phyloP scores from a whole-genome alignment of 192 early-diverging fungal genomes.

The Rhizophagus sp. region DNA sequence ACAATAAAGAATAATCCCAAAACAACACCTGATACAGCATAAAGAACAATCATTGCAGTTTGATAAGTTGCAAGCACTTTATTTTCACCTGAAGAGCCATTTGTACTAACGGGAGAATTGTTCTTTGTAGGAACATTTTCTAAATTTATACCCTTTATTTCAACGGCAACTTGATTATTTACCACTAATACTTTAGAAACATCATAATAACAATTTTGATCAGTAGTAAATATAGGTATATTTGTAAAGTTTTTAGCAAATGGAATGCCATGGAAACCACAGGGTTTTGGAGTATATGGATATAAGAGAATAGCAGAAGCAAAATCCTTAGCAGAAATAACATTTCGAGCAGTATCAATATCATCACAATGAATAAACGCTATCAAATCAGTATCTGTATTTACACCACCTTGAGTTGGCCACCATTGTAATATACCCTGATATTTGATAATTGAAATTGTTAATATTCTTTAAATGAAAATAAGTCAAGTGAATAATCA shows the following conservation, averaged over 20 bases:
- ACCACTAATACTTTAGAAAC: neutral
- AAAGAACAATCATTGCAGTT: conserved; percentile 25
- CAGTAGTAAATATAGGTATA: neutral
- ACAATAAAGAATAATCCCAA: conserved; percentile 27
- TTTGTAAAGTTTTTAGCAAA: neutral
- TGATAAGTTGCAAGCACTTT: conserved; percentile 8
- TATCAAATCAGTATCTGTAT: neutral
- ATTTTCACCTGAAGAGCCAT: neutral
- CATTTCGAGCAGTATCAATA: neutral
- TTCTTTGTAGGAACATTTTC: neutral
- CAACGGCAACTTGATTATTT: neutral
- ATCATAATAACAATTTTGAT: neutral
- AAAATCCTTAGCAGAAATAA: neutral
- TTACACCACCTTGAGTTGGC: neutral
- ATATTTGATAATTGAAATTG: neutral
- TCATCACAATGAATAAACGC: neutral
- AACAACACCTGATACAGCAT: conserved; percentile 21
- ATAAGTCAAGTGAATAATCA: neutral
- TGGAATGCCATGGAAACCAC: neutral
- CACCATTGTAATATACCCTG: neutral
- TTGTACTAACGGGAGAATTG: neutral
- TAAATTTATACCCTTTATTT: neutral
- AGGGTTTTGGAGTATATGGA: neutral
- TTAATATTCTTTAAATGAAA: neutral
- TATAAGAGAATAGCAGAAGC: neutral